A percentile compares a stretch with the other conserved stretches of the same genome.
Conservation (phyloP, 306 rosid genomes). For the Calophaca sinica region DNA sequence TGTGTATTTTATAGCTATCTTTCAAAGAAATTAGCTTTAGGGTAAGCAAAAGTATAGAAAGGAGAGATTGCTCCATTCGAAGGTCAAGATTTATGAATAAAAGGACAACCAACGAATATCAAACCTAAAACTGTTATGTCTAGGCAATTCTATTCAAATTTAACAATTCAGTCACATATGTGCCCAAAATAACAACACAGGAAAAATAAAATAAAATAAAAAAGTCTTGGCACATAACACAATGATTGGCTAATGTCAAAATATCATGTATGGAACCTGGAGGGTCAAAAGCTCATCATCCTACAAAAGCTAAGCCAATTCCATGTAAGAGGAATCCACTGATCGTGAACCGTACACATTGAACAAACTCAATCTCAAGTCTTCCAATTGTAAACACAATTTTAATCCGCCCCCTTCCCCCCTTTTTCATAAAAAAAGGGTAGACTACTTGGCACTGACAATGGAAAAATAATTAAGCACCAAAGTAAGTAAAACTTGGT, state of each 20-base stretch:
- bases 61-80: not conserved
- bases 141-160: not conserved
- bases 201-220: not conserved
- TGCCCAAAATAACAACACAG: slow-evolving; percentile 2
- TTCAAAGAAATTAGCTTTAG: not conserved
- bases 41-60: not conserved
- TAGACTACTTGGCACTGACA: slow-evolving; percentile 21
- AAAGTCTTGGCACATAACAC: not conserved
- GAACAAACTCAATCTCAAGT: slow-evolving; percentile 35
- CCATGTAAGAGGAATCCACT: slow-evolving; percentile 16
- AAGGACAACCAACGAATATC: too few relatives aligned
- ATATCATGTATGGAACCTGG: slow-evolving; percentile 1
- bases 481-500: slow-evolving; percentile 30
- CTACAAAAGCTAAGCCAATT: not conserved
- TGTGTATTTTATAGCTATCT: not conserved
- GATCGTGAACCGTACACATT: not conserved
- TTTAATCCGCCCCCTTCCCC: not conserved
- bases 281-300: not conserved
- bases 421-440: not conserved
- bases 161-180: not conserved
- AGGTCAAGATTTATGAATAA: not conserved
- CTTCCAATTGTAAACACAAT: not conserved
- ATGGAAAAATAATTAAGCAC: slow-evolving; percentile 29
- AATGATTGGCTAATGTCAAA: not conserved
- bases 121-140: not conserved